Evolutionary conservation across 2,329 filamentous ascomycete species (phyloP), one percentile per base, ranked within the genome.

Genomic region (Simplicillium sp.): DNA sequence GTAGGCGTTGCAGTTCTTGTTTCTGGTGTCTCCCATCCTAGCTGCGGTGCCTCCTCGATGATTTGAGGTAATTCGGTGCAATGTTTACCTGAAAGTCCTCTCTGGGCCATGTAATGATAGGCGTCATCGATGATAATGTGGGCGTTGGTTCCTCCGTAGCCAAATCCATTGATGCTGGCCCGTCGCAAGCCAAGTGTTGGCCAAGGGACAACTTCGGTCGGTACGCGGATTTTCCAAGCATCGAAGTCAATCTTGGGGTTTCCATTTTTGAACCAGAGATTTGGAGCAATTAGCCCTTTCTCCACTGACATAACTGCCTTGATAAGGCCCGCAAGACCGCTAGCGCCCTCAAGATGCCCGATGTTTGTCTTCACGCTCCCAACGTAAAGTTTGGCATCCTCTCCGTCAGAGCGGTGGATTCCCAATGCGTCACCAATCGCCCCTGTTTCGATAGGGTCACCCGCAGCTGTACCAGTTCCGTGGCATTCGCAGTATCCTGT

Each of bases 401-500:
- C 31, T 9, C 20, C 20, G 9, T 25, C 20, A 4, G 31, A 45
- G 2, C 53, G 51, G 0, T 47, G 29, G 1, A 51, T 37, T 0
- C 49, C 51, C 38, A 65, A 65, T 0, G 59, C 49, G 1, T 42
- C 43, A 1, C 48, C 50, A 4, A 71, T 54, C 1, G 63, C 62
- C 0, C 40, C 41, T 1, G 60, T 54, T 39, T 70, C 68, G 7
- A 62, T 50, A 0, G 62, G 62, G 38, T 71, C 68, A 0, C 69
- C 69, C 0, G 53, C 56, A 2, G 48, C 40, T 0, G 68, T 72
- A 1, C 67, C 67, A 0, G 68, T 71, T 0, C 66, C 68, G 31
- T 73, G 69, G 18, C 58, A 61, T 44, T 71, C 61, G 2, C 62
- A 42, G 15, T 55, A 55, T 7, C 45, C 52, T 0, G 57, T 60